Evolutionary conservation across 257 asterid species (phyloP).

Genomic region (Penstemon newberryi): DNA sequence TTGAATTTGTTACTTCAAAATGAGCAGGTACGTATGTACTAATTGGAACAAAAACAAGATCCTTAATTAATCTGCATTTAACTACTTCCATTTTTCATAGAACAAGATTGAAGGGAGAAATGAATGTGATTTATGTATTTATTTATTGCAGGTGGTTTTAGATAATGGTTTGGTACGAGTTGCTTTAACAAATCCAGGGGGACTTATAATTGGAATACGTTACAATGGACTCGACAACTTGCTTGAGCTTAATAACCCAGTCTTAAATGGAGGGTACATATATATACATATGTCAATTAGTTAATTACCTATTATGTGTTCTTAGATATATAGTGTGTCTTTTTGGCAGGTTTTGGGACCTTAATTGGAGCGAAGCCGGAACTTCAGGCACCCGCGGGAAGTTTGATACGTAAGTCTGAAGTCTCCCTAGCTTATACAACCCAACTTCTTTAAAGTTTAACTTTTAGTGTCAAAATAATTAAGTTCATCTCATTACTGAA

Average conservation of each 20-base stretch:
- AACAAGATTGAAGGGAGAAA: too few relatives aligned
- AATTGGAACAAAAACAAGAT: too few relatives aligned
- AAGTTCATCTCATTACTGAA: too few relatives aligned
- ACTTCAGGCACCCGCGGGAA: constrained; percentile 48
- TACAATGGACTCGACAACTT: constrained; percentile 51
- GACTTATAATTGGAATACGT: constrained; percentile 38
- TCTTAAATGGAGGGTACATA: constrained; percentile 54
- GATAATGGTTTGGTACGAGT: constrained; percentile 54
- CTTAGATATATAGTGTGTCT: not conserved
- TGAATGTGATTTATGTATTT: too few relatives aligned
- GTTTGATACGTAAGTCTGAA: constrained; percentile 45
- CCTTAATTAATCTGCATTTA: too few relatives aligned
- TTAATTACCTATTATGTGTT: not conserved
- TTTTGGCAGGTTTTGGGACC: constrained; percentile 58
- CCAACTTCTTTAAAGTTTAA: not conserved
- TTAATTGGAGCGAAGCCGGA: constrained; percentile 61
- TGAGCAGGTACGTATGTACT: too few relatives aligned
- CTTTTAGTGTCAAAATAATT: not conserved
- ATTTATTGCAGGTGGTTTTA: constrained; percentile 39
- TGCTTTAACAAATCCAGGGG: constrained; percentile 51
- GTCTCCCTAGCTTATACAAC: constrained; percentile 4
- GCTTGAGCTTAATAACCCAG: constrained; percentile 47
- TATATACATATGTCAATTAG: not conserved
- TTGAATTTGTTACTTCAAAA: too few relatives aligned
- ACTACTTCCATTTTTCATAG: too few relatives aligned